phyloP scores from a whole-genome alignment of 73 alveolate genomes.

The Durusdinium trenchii region DNA sequence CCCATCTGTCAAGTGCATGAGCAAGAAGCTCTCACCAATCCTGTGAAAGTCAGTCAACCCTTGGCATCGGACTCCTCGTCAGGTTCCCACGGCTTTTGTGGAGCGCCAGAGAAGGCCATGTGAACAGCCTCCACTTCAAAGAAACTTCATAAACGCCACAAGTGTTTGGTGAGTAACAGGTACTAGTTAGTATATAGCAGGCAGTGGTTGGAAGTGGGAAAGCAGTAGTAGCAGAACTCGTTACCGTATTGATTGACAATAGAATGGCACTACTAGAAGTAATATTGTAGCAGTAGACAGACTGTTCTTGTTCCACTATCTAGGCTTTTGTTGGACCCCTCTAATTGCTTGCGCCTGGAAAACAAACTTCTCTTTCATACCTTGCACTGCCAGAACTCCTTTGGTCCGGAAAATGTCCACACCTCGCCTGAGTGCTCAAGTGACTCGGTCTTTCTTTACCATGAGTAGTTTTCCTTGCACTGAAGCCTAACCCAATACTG shows the following conservation, averaged over 20 bases:
- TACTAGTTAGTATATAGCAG: no score
- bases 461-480: no score
- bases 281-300: no score
- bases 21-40: no score
- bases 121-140: constrained; percentile 58
- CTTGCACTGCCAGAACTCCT: constrained; percentile 92
- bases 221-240: no score
- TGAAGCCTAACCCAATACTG: no score
- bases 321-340: not conserved
- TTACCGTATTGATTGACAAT: no score
- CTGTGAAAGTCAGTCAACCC: no score
- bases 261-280: no score
- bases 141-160: not conserved
- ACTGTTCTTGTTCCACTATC: not conserved
- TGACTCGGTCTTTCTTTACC: no score
- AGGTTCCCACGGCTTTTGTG: constrained; percentile 46
- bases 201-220: no score
- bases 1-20: no score
- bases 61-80: constrained; percentile 52
- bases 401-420: constrained; percentile 81
- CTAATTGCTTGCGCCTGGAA: constrained; percentile 32
- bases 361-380: constrained; percentile 90
- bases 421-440: constrained; percentile 70
- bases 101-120: constrained; percentile 91
- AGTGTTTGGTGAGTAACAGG: not conserved